These are phyloP conservation scores for Ajuga reptans DNA, from an alignment of 305 asterid genomes.

Conservation along the genomic window DNA sequence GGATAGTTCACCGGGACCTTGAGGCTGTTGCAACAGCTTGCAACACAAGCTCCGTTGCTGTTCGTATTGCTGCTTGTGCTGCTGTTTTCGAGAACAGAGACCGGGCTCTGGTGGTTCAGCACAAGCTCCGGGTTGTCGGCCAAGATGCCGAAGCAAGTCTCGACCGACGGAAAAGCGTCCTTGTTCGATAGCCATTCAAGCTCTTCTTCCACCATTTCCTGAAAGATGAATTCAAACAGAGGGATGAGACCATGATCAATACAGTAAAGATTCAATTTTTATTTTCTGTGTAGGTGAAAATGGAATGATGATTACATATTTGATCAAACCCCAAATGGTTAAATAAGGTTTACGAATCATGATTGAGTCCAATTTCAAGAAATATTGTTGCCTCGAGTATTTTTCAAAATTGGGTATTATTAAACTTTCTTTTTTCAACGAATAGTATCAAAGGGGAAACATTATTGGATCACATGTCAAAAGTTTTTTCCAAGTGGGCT, in stretches of 20 bases:
- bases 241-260: conserved; percentile 8
- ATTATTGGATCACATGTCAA: conserved; percentile 11
- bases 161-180: conserved; percentile 65
- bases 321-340: not conserved
- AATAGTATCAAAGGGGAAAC: not conserved
- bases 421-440: not conserved
- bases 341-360: not conserved
- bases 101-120: conserved; percentile 53
- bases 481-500: conserved; percentile 8
- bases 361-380: not conserved
- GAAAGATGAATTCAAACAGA: conserved; percentile 3
- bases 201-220: conserved; percentile 62
- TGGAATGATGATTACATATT: conserved; percentile 8
- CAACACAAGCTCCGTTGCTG: conserved; percentile 26
- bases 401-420: conserved; percentile 8
- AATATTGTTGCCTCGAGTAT: not conserved
- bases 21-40: conserved; percentile 50
- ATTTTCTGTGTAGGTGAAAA: not conserved
- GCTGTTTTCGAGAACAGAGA: conserved; percentile 68
- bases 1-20: conserved; percentile 47
- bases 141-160: conserved; percentile 53
- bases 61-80: conserved; percentile 35
- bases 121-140: conserved; percentile 43
- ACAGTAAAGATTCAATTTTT: not conserved
- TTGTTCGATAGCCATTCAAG: conserved; percentile 72